Evolutionary conservation across 208 protist species (phyloP), one percentile per base, ranked within the genome.

Genomic region (Borovskyia barvae): DNA sequence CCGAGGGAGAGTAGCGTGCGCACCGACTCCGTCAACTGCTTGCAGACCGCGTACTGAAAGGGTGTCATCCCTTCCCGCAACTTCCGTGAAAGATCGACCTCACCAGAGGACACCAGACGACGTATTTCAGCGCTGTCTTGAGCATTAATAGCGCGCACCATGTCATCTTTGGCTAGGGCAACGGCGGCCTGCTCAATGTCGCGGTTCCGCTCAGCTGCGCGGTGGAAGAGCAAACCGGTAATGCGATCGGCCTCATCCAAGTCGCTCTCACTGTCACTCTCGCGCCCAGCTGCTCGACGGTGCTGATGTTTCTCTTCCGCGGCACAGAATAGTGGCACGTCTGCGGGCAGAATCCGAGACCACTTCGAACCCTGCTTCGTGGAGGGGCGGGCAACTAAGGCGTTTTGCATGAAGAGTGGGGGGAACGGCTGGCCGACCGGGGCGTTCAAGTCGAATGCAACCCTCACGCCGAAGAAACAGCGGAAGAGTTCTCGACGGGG

Each of bases 181-280:
- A 88, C 58, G 32, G 70, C 65, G 0, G 83, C 82, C 25, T 80
- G 67, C 50, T 85, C 84, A 26, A 73, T 73, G 12, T 70, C 63
- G 8, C 75, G 64, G 69, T 76, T 85, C 29, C 91, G 74, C 46
- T 96, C 85, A 7, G 85, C 82, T 0, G 86, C 67, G 40, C 90
- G 83, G 66, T 87, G 75, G 58, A 96, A 96, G 54, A 83, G 77
- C 29, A 79, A 75, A 17, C 90, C 90, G 28, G 86, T 89, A n/a
- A 87, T 53, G 26, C 36, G 71, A 1, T 85, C 72, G 3, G 72
- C 60, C 29, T 90, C 85, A 19, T 93, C 87, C 40, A 88, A 32
- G 51, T 94, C 90, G 56, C 82, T 92, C 71, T 93, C 90, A 66
- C 77, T 90, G 73, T 96, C 85, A 42, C 84, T 91, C 26, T 90